Percentiles rank a stretch among this genome's conserved stretches.
Evolutionary conservation across 2,329 filamentous ascomycete species (phyloP).

Genomic region (Capronia americana): DNA sequence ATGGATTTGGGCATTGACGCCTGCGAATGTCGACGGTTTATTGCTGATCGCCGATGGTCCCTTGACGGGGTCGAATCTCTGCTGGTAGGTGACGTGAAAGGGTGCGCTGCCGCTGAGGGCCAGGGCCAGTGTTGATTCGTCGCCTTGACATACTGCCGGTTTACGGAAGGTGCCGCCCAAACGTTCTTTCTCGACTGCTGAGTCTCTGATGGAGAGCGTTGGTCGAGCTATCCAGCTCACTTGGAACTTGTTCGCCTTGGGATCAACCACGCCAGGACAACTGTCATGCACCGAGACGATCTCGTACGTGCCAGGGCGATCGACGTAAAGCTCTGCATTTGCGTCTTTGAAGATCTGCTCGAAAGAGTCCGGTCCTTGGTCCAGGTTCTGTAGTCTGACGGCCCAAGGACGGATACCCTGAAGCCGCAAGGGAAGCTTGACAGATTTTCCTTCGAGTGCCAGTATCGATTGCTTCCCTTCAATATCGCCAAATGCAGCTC

Average conservation of each 20-base stretch:
- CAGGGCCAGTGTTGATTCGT: slow-evolving; percentile 87
- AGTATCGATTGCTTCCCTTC: slow-evolving; percentile 78
- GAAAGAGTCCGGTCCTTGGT: slow-evolving; percentile 51
- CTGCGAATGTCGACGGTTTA: slow-evolving; percentile 74
- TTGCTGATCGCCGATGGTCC: slow-evolving; percentile 70
- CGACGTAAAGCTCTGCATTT: slow-evolving; percentile 74
- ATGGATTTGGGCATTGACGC: slow-evolving; percentile 76
- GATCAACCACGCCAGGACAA: slow-evolving; percentile 82
- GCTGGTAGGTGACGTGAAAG: slow-evolving; percentile 81
- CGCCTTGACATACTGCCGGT: slow-evolving; percentile 88
- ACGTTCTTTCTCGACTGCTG: slow-evolving; percentile 64
- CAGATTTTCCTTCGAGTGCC: slow-evolving; percentile 75
- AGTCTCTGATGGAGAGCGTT: slow-evolving; percentile 69
- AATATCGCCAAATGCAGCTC: slow-evolving; percentile 82
- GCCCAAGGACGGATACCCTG: slow-evolving; percentile 86
- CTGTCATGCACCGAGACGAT: slow-evolving; percentile 79
- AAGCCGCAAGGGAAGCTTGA: slow-evolving; percentile 80
- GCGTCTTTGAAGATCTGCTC: slow-evolving; percentile 60
- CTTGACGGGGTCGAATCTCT: slow-evolving; percentile 72
- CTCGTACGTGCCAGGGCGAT: slow-evolving; percentile 75
- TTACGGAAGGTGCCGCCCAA: slow-evolving; percentile 67
- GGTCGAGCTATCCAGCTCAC: slow-evolving; percentile 88
- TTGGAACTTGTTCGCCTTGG: slow-evolving; percentile 74
- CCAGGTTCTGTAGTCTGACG: slow-evolving; percentile 70
- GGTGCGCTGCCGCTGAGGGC: slow-evolving; percentile 80